Conservation (phyloP, 2,329 filamentous ascomycete genomes). For the Davidsoniella eucalypti region DNA sequence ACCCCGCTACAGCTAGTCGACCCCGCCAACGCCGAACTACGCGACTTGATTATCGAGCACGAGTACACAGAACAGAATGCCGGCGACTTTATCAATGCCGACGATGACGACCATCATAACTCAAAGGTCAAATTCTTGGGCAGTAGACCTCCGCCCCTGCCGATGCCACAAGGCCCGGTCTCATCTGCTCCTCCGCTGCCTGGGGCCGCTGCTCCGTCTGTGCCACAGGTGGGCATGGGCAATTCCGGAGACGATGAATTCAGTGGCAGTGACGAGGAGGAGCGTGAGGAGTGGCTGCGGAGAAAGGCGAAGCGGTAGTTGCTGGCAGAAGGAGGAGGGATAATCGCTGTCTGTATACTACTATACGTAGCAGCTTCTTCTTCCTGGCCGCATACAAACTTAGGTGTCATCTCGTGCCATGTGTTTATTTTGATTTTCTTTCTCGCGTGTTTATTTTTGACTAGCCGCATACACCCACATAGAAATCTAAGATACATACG, state of each 20-base stretch:
- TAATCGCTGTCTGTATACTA: neutral
- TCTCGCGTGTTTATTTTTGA: neutral
- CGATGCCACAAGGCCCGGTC: slow-evolving; percentile 13
- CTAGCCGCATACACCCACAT: no score
- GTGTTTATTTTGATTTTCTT: neutral
- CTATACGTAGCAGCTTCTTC: no score
- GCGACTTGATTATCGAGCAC: slow-evolving; percentile 49
- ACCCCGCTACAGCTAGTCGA: slow-evolving; percentile 59
- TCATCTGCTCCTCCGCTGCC: slow-evolving; percentile 11
- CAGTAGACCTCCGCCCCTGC: slow-evolving; percentile 10
- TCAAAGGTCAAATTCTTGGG: no score
- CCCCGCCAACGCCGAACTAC: slow-evolving; percentile 46
- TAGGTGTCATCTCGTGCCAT: no score
- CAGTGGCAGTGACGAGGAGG: slow-evolving; percentile 47
- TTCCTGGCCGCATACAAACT: neutral
- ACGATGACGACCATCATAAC: slow-evolving; percentile 14
- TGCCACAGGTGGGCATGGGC: slow-evolving; percentile 21
- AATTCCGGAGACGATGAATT: slow-evolving; percentile 35
- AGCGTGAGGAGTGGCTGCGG: slow-evolving; percentile 44
- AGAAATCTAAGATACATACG: neutral
- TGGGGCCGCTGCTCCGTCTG: slow-evolving; percentile 11
- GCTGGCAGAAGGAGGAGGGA: neutral
- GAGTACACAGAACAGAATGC: slow-evolving; percentile 47
- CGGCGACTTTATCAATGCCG: slow-evolving; percentile 36
- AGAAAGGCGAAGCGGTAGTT: slow-evolving; percentile 20